phyloP scores from a whole-genome alignment of 2,329 filamentous ascomycete genomes.

The Hymenoscyphus repandus region DNA sequence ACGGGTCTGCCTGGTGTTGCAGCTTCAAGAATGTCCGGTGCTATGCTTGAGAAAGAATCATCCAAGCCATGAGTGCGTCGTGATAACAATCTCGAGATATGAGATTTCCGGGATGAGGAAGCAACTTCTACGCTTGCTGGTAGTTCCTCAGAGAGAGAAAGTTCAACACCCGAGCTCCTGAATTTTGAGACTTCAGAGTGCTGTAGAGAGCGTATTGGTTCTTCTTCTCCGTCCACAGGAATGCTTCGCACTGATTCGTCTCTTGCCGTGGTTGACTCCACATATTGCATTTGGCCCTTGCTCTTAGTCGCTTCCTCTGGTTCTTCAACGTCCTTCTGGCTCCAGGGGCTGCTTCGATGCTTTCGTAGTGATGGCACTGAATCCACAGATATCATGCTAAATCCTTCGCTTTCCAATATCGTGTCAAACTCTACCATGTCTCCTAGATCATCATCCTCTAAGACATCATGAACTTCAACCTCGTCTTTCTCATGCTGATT shows the following conservation, averaged over 20 bases:
- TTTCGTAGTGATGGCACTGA: slow-evolving; percentile 45
- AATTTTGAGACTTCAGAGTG: slow-evolving; percentile 22
- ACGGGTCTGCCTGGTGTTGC: slow-evolving; percentile 13
- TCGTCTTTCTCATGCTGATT: slow-evolving; percentile 3
- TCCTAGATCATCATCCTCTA: slow-evolving; percentile 31
- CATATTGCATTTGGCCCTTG: slow-evolving; percentile 13
- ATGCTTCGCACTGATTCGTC: slow-evolving; percentile 27
- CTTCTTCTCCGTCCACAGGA: slow-evolving; percentile 20
- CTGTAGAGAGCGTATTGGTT: slow-evolving; percentile 8
- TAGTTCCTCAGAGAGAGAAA: background rate
- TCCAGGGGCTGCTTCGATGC: slow-evolving; percentile 33
- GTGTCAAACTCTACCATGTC: slow-evolving; percentile 45
- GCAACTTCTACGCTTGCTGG: slow-evolving; percentile 15
- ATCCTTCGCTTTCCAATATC: slow-evolving; percentile 51
- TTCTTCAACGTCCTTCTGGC: slow-evolving; percentile 17
- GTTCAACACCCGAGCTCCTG: slow-evolving; percentile 20
- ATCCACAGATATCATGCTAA: slow-evolving; percentile 52
- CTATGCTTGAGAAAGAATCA: slow-evolving; percentile 19
- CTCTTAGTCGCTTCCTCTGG: slow-evolving; percentile 7
- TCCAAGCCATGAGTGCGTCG: slow-evolving; percentile 3
- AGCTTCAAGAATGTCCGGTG: slow-evolving; percentile 18
- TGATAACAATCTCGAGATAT: slow-evolving; percentile 12
- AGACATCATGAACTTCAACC: slow-evolving; percentile 22
- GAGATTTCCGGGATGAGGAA: slow-evolving; percentile 15
- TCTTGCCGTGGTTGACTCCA: slow-evolving; percentile 4